Evolutionary conservation across 1,139 yeast species (phyloP).

Genomic region (Saccharomyces hybrid): DNA sequence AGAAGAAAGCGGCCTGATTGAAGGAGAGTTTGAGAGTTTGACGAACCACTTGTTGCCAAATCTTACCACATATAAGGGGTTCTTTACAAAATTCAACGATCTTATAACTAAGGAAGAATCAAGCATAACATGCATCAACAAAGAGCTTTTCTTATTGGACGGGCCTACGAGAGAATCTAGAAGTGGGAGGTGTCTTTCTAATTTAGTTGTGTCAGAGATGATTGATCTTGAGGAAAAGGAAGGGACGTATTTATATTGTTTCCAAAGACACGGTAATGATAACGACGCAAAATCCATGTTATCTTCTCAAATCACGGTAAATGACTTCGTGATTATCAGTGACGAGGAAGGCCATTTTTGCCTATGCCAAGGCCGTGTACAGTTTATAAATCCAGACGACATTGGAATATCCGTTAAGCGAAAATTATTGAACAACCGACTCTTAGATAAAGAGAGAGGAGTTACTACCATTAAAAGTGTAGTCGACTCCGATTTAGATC

Average conservation of each 20-base stretch:
- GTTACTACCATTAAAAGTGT: slow-evolving; percentile 12
- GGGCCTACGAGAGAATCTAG: slow-evolving; percentile 46
- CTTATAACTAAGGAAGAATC: slow-evolving; percentile 71
- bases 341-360: slow-evolving; percentile 78
- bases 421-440: slow-evolving; percentile 41
- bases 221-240: slow-evolving; percentile 29
- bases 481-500: slow-evolving; percentile 7
- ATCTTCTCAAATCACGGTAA: slow-evolving; percentile 39
- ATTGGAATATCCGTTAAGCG: slow-evolving; percentile 43
- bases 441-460: slow-evolving; percentile 3
- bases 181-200: slow-evolving; percentile 52
- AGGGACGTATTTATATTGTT: slow-evolving; percentile 40
- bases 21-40: slow-evolving; percentile 39
- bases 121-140: slow-evolving; percentile 43
- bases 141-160: slow-evolving; percentile 60
- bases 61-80: slow-evolving; percentile 31
- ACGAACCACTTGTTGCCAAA: slow-evolving; percentile 45
- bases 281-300: slow-evolving; percentile 27
- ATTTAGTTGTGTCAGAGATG: slow-evolving; percentile 34
- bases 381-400: slow-evolving; percentile 33
- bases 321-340: slow-evolving; percentile 61
- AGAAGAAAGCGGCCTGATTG: slow-evolving; percentile 40
- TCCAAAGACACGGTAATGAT: slow-evolving; percentile 32
- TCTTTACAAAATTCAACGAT: slow-evolving; percentile 65
- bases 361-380: slow-evolving; percentile 54